A percentile compares a stretch with the other conserved stretches of the same genome.
Evolutionary conservation across 192 early-diverging fungal genomes (phyloP).

Genomic region (Dispira parvispora): DNA sequence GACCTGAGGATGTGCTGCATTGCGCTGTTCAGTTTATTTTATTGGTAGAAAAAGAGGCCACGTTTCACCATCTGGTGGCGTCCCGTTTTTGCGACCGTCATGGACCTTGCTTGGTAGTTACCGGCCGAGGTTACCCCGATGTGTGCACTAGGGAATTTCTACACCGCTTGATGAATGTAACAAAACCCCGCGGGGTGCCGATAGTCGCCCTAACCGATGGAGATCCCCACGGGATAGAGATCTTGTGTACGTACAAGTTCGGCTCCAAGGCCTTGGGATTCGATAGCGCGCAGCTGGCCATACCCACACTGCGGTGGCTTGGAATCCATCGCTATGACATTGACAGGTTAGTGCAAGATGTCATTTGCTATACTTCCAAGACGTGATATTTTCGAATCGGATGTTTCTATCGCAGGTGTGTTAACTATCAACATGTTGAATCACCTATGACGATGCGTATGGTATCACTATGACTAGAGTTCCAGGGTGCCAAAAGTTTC

Average conservation of each 20-base stretch:
- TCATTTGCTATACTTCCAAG: not conserved
- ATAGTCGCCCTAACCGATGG: not conserved
- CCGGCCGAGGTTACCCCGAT: not conserved
- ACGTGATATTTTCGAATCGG: not conserved
- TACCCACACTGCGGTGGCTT: not conserved
- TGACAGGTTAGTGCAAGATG: not conserved
- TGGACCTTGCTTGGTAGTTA: not conserved
- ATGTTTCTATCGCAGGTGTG: not conserved
- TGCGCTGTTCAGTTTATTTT: not conserved
- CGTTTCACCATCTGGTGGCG: not conserved
- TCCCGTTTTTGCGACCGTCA: too few species aligned
- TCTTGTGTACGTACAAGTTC: constrained; percentile 1
- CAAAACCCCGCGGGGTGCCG: not conserved
- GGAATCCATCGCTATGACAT: not conserved
- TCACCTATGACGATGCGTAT: not conserved
- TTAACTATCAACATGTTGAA: not conserved
- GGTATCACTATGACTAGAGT: not conserved
- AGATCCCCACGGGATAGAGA: not conserved
- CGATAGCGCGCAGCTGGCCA: not conserved
- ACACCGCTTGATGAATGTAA: not conserved
- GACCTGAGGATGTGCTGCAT: not conserved
- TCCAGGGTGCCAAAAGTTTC: not conserved
- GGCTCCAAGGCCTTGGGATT: not conserved
- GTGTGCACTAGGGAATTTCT: not conserved
- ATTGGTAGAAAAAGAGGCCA: not conserved